These are phyloP conservation scores for Hyaloscypha hepaticicola DNA, from an alignment of 495 filamentous ascomycete genomes.

Conservation along the genomic window DNA sequence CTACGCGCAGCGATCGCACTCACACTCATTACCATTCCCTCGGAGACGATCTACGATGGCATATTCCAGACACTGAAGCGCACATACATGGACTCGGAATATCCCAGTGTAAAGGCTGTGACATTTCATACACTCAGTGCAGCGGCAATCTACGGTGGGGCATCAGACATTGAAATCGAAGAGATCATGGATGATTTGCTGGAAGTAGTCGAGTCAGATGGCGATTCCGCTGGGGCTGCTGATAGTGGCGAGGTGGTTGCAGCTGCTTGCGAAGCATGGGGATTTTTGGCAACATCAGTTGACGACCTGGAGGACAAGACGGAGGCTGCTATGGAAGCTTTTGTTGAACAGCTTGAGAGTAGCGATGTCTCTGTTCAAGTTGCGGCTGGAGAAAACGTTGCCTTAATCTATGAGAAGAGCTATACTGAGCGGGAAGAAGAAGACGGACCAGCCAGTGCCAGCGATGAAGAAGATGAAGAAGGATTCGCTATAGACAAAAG, in stretches of 20 bases:
- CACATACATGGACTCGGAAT: constrained; percentile 67
- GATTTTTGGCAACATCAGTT: constrained; percentile 76
- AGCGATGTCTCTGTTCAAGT: constrained; percentile 75
- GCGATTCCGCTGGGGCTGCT: constrained; percentile 66
- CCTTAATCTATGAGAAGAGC: constrained; percentile 83
- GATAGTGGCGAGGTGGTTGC: constrained; percentile 77
- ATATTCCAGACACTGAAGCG: constrained; percentile 64
- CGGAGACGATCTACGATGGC: constrained; percentile 67
- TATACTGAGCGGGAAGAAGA: constrained; percentile 67
- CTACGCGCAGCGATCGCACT: constrained; percentile 60
- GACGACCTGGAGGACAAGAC: constrained; percentile 77
- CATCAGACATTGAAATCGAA: constrained; percentile 63
- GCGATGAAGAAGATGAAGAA: constrained; percentile 51
- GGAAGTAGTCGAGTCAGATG: constrained; percentile 85
- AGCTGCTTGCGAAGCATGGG: constrained; percentile 86
- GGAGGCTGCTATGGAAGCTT: constrained; percentile 75
- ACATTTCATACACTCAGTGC: constrained; percentile 75
- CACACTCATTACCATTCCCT: constrained; percentile 70
- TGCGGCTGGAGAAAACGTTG: constrained; percentile 86
- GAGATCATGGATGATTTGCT: constrained; percentile 81
- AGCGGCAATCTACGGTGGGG: constrained; percentile 77
- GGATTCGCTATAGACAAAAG: constrained; percentile 39
- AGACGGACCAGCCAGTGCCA: constrained; percentile 48
- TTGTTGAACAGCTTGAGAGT: constrained; percentile 87
- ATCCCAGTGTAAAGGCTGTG: constrained; percentile 62